Base-by-base conservation (phyloP, 305 asterid species). In the Solanum aculeatissimum region DNA sequence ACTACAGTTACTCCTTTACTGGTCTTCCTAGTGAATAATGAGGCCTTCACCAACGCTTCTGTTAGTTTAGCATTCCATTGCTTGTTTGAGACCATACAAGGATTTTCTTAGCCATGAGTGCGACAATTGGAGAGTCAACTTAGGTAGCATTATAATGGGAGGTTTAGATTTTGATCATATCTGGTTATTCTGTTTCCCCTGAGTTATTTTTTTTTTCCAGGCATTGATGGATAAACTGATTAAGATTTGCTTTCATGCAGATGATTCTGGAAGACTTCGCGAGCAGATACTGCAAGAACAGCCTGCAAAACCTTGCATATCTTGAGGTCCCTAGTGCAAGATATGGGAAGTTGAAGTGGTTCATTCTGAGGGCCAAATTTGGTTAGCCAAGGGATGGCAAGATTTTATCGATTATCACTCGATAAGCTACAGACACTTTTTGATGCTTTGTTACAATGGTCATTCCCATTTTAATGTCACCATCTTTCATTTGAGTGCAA, bases 401-500 rank as follows among this genome's bases (percentile, higher is more conserved):
- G 75, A 81, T 23, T 60, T 81, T 43, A 2, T 38, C 2, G 54
- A 81, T 23, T 1, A 23, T 29, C 65, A 58, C 15, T 81, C 75
- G 9, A 81, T 81, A 10, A 40, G 74, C 8, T 23, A 23, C 7
- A 75, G 75, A 9, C 60, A 81, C 84, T 25, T 81, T 81, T 66
- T 43, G 58, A 47, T 81, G 19, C 21, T 81, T 15, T 15, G 25
- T 60, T 81, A 62, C 40, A 53, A 43, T 14, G 84, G 53, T 18
- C 16, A 15, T 21, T 81, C 84, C 8, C 84, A 60, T 55, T 81
- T 91, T 40, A 12, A 78, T 68, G 93, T 92, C 53, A 10, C 65
- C 9, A 84, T 91, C 47, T 91, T 82, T 82, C 87, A 88, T 53
- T 51, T 2, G 9, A 81, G 80, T 49, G 87, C 89, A 88, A 83